Percentiles rank a stretch among this genome's conserved stretches.
These are phyloP conservation scores for Picea abies DNA, from an alignment of 83 land plant genomes.

Conservation along the genomic window DNA sequence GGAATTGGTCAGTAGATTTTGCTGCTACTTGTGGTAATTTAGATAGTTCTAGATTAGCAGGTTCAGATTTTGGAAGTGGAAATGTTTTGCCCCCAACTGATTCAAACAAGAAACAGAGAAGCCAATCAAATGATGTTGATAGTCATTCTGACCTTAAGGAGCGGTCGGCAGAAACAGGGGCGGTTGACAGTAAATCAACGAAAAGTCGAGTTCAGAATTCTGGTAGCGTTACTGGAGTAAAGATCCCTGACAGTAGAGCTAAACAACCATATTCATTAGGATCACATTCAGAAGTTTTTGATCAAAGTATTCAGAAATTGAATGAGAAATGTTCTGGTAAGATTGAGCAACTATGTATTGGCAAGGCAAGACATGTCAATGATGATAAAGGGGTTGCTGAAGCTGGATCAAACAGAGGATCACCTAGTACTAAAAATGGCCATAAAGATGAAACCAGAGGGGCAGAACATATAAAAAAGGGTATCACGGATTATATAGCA, in stretches of 20 bases:
- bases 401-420: slow-evolving; percentile 34
- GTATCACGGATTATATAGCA: slow-evolving; percentile 84
- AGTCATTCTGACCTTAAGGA: slow-evolving; percentile 43
- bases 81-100: slow-evolving; percentile 1
- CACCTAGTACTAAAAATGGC: not conserved
- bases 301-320: slow-evolving; percentile 22
- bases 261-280: slow-evolving; percentile 63
- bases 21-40: too few relatives aligned
- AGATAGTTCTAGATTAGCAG: slow-evolving; percentile 42
- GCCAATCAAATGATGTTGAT: slow-evolving; percentile 49
- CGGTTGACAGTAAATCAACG: slow-evolving; percentile 52
- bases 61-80: slow-evolving; percentile 28
- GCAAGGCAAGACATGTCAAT: slow-evolving; percentile 15
- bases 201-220: slow-evolving; percentile 65
- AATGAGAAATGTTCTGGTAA: slow-evolving; percentile 60
- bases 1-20: too few relatives aligned
- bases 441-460: slow-evolving; percentile 40
- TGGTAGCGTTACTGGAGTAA: slow-evolving; percentile 47
- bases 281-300: slow-evolving; percentile 40
- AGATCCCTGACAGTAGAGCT: slow-evolving; percentile 54
- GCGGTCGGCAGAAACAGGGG: slow-evolving; percentile 67
- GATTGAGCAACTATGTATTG: slow-evolving; percentile 11
- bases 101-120: slow-evolving; percentile 28
- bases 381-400: slow-evolving; percentile 57
- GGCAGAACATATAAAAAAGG: slow-evolving; percentile 68